Evolutionary conservation across 2,329 filamentous ascomycete genomes (phyloP).

Genomic region (Chrysosporium keratinophilum): DNA sequence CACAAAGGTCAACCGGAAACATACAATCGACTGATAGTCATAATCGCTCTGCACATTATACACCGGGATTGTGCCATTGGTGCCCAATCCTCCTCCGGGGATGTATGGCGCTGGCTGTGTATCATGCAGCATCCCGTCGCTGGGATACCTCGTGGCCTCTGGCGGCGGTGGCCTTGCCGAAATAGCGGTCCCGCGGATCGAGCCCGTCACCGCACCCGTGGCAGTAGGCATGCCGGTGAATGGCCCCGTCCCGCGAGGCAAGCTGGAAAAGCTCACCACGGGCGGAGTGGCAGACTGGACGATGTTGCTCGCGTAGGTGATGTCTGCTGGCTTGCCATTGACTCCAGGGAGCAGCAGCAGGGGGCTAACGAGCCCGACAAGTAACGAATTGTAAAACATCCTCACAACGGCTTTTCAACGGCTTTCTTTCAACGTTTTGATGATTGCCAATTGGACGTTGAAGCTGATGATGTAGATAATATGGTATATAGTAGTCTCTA

Average conservation of each 20-base stretch:
- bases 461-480: not conserved
- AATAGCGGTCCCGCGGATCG: slow-evolving; percentile 48
- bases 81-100: slow-evolving; percentile 62
- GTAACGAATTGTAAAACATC: slow-evolving; percentile 4
- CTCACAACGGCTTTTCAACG: not conserved
- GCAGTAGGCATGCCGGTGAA: slow-evolving; percentile 57
- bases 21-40: slow-evolving; percentile 62
- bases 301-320: slow-evolving; percentile 15
- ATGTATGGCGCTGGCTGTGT: slow-evolving; percentile 60
- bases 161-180: slow-evolving; percentile 47
- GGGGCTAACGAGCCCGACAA: not conserved
- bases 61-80: slow-evolving; percentile 64
- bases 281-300: slow-evolving; percentile 13
- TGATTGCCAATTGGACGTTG: not conserved
- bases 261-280: slow-evolving; percentile 3
- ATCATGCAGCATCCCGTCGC: slow-evolving; percentile 58
- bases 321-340: slow-evolving; percentile 8
- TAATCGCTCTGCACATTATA: slow-evolving; percentile 74
- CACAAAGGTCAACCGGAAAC: slow-evolving; percentile 9
- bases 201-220: slow-evolving; percentile 55
- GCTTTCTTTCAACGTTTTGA: not conserved
- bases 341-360: not conserved
- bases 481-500: too few species aligned
- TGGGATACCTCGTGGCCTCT: slow-evolving; percentile 59
- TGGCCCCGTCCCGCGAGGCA: slow-evolving; percentile 37